These are phyloP conservation scores for Cyclotella cryptica DNA, from an alignment of 108 stramenopile genomes.

Conservation along the genomic window DNA sequence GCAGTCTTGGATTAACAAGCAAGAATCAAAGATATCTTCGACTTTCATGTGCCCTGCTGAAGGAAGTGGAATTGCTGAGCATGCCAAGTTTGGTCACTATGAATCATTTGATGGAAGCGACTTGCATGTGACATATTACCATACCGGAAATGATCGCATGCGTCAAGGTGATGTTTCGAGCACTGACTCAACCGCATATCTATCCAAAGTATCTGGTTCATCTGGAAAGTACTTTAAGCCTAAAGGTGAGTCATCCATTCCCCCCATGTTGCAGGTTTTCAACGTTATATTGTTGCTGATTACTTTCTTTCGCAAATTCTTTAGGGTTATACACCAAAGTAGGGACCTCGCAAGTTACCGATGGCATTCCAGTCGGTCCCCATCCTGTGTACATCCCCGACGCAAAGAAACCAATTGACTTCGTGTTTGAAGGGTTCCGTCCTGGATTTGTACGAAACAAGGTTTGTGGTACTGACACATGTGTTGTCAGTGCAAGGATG, in stretches of 20 bases:
- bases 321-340: slow-evolving; percentile 34
- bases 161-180: slow-evolving; percentile 48
- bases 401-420: slow-evolving; percentile 49
- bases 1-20: slow-evolving; percentile 45
- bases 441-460: slow-evolving; percentile 43
- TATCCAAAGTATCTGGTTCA: slow-evolving; percentile 39
- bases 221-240: slow-evolving; percentile 58
- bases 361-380: slow-evolving; percentile 37
- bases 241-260: slow-evolving; percentile 15
- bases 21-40: slow-evolving; percentile 36
- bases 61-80: slow-evolving; percentile 41
- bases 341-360: slow-evolving; percentile 37
- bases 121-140: slow-evolving; percentile 45
- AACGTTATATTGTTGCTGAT: background rate
- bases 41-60: slow-evolving; percentile 53
- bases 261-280: background rate
- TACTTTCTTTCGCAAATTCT: background rate
- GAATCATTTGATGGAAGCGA: slow-evolving; percentile 44
- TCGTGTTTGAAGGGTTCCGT: slow-evolving; percentile 48
- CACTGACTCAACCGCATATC: slow-evolving; percentile 13
- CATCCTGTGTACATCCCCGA: slow-evolving; percentile 49
- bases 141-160: slow-evolving; percentile 57
- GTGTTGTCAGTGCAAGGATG: slow-evolving; percentile 52
- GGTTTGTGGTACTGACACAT: slow-evolving; percentile 46
- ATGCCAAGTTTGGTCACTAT: slow-evolving; percentile 40